These are phyloP conservation scores for Cardamine resedifolia DNA, from an alignment of 345 rosid genomes.

Conservation along the genomic window DNA sequence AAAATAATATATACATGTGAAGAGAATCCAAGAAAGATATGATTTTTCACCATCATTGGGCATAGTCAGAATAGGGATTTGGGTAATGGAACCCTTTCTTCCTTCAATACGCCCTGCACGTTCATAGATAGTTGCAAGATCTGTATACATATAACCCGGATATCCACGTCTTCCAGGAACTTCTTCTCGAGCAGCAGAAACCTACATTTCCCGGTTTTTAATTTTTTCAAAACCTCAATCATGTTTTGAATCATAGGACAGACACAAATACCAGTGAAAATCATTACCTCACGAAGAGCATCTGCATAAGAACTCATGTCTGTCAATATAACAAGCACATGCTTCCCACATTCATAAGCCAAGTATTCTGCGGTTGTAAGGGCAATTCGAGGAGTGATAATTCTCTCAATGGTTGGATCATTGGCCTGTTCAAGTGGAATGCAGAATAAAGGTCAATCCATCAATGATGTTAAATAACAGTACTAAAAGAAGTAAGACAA, in stretches of 20 bases:
- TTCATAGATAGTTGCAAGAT: constrained; percentile 97
- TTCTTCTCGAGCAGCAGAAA: constrained; percentile 99
- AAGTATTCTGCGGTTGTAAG: constrained; percentile 95
- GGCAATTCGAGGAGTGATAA: constrained; percentile 95
- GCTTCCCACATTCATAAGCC: constrained; percentile 98
- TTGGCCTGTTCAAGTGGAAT: constrained; percentile 60
- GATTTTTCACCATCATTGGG: constrained; percentile 83
- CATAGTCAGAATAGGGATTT: constrained; percentile 98
- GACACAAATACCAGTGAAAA: not conserved
- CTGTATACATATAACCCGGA: constrained; percentile 99
- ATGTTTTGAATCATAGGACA: not conserved
- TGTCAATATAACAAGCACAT: constrained; percentile 91
- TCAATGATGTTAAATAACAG: not conserved
- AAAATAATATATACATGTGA: not conserved
- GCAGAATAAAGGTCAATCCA: constrained; percentile 12
- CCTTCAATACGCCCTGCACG: constrained; percentile 99
- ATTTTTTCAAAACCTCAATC: not conserved
- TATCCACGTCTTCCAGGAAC: constrained; percentile 99
- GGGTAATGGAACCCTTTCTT: constrained; percentile 94
- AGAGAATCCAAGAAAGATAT: not conserved
- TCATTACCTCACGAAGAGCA: constrained; percentile 92
- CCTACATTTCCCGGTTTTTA: constrained; percentile 47
- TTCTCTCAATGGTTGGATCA: constrained; percentile 97
- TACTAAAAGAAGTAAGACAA: not conserved
- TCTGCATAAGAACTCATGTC: constrained; percentile 99